Evolutionary conservation across 768 basidiomycete species (phyloP), one percentile per base, ranked within the genome.

Genomic region (Boletus sensibilis): DNA sequence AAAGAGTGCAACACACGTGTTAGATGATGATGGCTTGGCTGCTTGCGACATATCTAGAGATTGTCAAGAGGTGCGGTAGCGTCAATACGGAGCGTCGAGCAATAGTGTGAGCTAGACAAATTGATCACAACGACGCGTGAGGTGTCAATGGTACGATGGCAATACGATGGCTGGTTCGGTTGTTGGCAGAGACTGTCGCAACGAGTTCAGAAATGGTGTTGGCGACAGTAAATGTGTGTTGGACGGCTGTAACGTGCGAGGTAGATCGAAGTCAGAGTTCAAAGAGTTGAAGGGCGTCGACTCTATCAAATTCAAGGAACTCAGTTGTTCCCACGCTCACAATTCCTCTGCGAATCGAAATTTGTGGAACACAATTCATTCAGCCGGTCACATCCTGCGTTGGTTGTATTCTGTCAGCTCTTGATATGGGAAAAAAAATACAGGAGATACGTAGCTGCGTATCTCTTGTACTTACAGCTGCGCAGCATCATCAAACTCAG

Each of bases 1-100:
- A 33, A 50, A 45, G 31, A 47, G 1, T 23, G 33, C 14, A 11
- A 64, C 64, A 45, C 27, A 72, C 68, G 70, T 66, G 57, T 57
- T 68, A 16, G 70, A 72, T 58, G 70, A 67, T 54, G 70, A 73
- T 58, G 70, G 66, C 44, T 70, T 63, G 31, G 70, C 23, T 59
- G 37, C 55, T 72, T 72, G 70, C 5, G 70, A 72, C 70, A 72
- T 72, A 40, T 61, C 45, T 58, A 60, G 27, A 46, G 37, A 44
- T 50, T 55, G 58, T 55, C 35, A 34, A 64, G 52, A 46, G 45
- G 46, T 23, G 35, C 42, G 31, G 46, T 31, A 43, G 56, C 37
- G 61, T 51, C 39, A 56, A 58, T 64, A 49, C 44, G 45, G 35
- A 46, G 51, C 29, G 65, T 64, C 46, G 57, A 53, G 43, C 31